phyloP scores from a whole-genome alignment of 192 early-diverging fungal species.

The Rhizophagus prolifer region DNA sequence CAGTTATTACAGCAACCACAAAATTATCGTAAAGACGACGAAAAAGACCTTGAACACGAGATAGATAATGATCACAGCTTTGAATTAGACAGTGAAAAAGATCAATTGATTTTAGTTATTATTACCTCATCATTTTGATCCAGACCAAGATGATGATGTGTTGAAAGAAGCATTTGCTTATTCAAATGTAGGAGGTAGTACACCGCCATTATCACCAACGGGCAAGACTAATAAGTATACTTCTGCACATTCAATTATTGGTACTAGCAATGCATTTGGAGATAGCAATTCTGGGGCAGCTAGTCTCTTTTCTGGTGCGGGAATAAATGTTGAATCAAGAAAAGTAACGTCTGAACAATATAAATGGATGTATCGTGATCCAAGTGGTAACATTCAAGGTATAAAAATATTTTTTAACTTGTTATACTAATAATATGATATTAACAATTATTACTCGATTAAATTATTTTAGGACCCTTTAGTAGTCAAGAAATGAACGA shows the following conservation, averaged over 20 bases:
- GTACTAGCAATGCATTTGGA: conserved; percentile 9
- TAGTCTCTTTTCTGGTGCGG: conserved; percentile 15
- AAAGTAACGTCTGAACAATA: conserved; percentile 34
- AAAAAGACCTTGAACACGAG: neutral
- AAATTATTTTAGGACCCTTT: conserved; percentile 62
- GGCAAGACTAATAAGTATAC: conserved; percentile 17
- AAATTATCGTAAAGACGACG: neutral
- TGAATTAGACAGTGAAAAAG: neutral
- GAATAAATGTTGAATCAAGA: conserved; percentile 18
- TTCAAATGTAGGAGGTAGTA: conserved; percentile 15
- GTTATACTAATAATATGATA: neutral
- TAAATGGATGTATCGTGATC: conserved; percentile 86
- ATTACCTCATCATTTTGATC: conserved; percentile 18
- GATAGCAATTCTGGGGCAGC: neutral
- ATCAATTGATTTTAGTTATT: conserved; percentile 5
- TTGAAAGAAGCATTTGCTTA: conserved; percentile 33
- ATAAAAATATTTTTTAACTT: neutral
- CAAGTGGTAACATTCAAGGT: conserved; percentile 82
- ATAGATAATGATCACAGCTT: neutral
- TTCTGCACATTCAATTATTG: conserved; percentile 11
- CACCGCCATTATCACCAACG: conserved; percentile 31
- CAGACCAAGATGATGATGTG: conserved; percentile 36
- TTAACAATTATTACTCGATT: neutral
- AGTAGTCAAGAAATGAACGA: conserved; percentile 89
- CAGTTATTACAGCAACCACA: neutral